Percentiles rank a stretch among this genome's conserved stretches.
Conservation (phyloP, 1,284 basidiomycete genomes). For the Papiliotrema nemorosa region DNA sequence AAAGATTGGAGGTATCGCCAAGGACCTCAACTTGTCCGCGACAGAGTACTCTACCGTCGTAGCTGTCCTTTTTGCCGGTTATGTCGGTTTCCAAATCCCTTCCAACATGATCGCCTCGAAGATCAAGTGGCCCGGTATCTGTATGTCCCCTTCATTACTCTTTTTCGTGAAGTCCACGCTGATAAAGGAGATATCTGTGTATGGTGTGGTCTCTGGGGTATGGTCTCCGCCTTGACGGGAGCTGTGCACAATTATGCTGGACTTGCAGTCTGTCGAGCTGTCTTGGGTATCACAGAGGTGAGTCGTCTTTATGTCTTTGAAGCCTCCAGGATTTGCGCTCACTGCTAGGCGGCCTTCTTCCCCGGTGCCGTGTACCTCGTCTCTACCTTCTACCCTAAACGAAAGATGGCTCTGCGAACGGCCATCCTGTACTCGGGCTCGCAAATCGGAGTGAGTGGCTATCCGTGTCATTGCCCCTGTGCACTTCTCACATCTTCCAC, state of each 20-base stretch:
- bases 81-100: conserved; percentile 36
- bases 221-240: conserved; percentile 37
- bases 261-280: conserved; percentile 30
- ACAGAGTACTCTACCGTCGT: conserved; percentile 45
- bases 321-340: no score
- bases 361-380: conserved; percentile 38
- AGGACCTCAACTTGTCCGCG: conserved; percentile 28
- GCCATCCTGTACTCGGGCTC: conserved; percentile 42
- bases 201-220: conserved; percentile 35
- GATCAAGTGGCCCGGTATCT: conserved; percentile 29
- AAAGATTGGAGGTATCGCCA: conserved; percentile 33
- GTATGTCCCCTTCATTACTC: conserved; percentile 11
- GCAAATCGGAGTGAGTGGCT: conserved; percentile 29
- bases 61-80: conserved; percentile 47
- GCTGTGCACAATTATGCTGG: conserved; percentile 29
- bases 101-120: conserved; percentile 42
- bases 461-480: no score
- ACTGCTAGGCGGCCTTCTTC: conserved; percentile 24
- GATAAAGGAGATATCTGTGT: conserved; percentile 12
- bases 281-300: conserved; percentile 37
- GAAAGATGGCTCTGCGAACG: conserved; percentile 33
- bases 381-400: conserved; percentile 33
- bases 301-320: no score
- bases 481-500: no score
- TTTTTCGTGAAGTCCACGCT: neutral